Base-by-base conservation (phyloP, 1,139 yeast species). In the Groenewaldozyma auringiensis region DNA sequence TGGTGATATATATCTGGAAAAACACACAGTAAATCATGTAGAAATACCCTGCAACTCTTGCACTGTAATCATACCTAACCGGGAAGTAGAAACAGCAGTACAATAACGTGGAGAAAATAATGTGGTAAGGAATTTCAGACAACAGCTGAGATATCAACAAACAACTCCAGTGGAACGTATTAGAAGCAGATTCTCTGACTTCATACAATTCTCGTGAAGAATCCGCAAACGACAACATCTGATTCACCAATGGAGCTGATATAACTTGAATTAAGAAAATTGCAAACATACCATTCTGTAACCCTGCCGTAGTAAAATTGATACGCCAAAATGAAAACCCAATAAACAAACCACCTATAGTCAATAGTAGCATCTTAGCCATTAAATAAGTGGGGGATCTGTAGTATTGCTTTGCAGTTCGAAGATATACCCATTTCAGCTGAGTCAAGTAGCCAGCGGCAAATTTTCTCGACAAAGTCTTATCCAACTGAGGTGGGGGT, bases 141-240 rank as follows among this genome's bases (percentile, higher is more conserved):
- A 63, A 45, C 35, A 60, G 58, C 48, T 71, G 72, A 16, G 73
- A 61, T 27, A 71, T 47, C 41, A 73, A 52, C 47, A 74, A 57
- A 31, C 66, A 63, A 51, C 67, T 60, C 83, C 82, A 79, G 57
- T 77, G 81, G 68, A 76, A 79, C 18, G 83, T 79, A 56, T 77
- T 78, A 6, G 83, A 77, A 40, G 76, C 70, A 44, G 75, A 69
- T 58, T 80, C 85, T 62, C 84, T 69, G 17, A 75, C 81, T 60
- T 80, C 85, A 55, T 67, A 80, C 46, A 79, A 60, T 47, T 75
- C 79, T 59, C 79, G 67, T 22, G 61, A 59, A 40, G 64, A 69
- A 40, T 62, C 66, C 41, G 74, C 72, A 46, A 64, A 67, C n/a
- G 71, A 74, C 47, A 70, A 72, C 53, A 72, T 62, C 63, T 79